phyloP scores from a whole-genome alignment of 192 early-diverging fungal genomes.

The Physocladia obscura region DNA sequence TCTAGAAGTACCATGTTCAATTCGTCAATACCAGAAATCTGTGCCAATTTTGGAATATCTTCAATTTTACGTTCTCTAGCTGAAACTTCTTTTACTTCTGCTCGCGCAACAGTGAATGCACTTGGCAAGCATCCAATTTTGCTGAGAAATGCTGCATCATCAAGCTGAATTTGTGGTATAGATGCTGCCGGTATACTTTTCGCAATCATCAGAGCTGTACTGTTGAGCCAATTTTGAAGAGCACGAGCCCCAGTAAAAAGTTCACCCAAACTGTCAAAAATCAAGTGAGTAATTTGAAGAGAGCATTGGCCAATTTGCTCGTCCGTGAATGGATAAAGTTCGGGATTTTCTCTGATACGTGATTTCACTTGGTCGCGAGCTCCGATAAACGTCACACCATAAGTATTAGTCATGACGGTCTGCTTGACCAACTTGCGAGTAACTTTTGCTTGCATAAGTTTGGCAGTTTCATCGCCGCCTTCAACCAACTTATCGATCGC shows the following conservation, averaged over 20 bases:
- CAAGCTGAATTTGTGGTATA: constrained; percentile 44
- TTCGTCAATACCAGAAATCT: background rate
- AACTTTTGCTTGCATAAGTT: constrained; percentile 63
- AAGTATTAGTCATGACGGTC: constrained; percentile 99
- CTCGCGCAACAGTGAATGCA: constrained; percentile 30
- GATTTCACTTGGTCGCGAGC: constrained; percentile 83
- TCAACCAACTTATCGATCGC: constrained; percentile 62
- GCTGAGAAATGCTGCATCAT: constrained; percentile 34
- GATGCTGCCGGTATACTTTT: constrained; percentile 65
- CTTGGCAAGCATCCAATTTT: constrained; percentile 41
- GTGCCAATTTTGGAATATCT: constrained; percentile 1
- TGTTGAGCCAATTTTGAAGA: constrained; percentile 93
- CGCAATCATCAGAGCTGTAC: constrained; percentile 78
- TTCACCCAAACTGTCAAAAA: constrained; percentile 83
- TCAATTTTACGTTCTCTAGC: background rate
- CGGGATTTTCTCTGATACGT: constrained; percentile 69
- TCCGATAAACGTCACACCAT: constrained; percentile 96
- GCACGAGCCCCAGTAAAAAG: constrained; percentile 84
- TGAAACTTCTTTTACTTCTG: background rate
- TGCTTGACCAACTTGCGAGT: constrained; percentile 96
- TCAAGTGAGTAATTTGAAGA: constrained; percentile 74
- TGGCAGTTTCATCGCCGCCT: constrained; percentile 36
- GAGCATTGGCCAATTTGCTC: constrained; percentile 64
- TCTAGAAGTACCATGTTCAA: constrained; percentile 1
- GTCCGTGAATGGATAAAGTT: constrained; percentile 61